These are phyloP conservation scores for Tephrocybe sp. DNA, from an alignment of 768 basidiomycete genomes.

Conservation along the genomic window DNA sequence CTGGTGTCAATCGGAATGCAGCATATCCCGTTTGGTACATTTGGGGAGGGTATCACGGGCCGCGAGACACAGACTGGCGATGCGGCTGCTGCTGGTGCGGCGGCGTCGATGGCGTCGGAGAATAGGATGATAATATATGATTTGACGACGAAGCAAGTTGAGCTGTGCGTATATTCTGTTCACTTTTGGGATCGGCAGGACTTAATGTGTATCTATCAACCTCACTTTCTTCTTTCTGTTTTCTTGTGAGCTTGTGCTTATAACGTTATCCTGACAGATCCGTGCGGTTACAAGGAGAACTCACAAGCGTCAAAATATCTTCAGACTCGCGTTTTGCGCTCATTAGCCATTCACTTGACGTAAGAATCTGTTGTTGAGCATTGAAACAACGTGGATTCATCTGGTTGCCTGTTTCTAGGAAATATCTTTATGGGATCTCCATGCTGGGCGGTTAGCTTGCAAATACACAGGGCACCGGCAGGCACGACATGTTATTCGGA, in stretches of 20 bases:
- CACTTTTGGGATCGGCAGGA: background rate
- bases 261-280: conserved; percentile 39
- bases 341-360: conserved; percentile 85
- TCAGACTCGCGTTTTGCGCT: conserved; percentile 84
- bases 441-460: conserved; percentile 62
- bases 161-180: conserved; percentile 51
- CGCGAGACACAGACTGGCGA: conserved; percentile 13
- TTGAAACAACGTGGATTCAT: conserved; percentile 14
- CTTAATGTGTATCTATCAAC: too few relatives aligned
- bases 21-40: conserved; percentile 7
- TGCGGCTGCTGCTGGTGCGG: conserved; percentile 22
- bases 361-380: conserved; percentile 34
- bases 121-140: conserved; percentile 78
- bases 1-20: conserved; percentile 81
- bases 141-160: conserved; percentile 60
- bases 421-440: conserved; percentile 83
- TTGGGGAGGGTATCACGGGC: conserved; percentile 22
- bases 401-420: conserved; percentile 51
- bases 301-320: conserved; percentile 87
- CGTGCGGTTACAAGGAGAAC: conserved; percentile 68
- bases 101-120: conserved; percentile 36
- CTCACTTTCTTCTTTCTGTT: background rate
- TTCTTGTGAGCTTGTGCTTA: background rate
- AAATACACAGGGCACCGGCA: conserved; percentile 88
- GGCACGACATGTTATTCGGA: conserved; percentile 81